phyloP scores from a whole-genome alignment of 345 rosid genomes.

The Erucastrum elatum region DNA sequence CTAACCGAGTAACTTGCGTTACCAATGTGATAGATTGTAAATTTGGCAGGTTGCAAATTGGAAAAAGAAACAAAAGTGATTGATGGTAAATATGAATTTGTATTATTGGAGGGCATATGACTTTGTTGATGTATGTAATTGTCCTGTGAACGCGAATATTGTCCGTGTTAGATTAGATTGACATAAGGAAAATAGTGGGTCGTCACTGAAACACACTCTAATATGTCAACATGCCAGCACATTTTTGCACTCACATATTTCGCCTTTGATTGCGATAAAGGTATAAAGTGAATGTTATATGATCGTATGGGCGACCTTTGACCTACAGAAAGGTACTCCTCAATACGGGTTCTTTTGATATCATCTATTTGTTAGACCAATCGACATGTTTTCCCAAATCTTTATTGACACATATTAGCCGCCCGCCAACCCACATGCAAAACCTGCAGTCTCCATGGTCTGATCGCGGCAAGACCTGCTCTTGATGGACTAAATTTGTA shows the following conservation, averaged over 20 bases:
- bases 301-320: background rate
- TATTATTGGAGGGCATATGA: conserved; percentile 8
- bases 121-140: conserved; percentile 8
- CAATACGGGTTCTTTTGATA: background rate
- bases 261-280: background rate
- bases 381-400: background rate
- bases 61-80: background rate
- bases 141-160: conserved; percentile 18
- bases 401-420: background rate
- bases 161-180: conserved; percentile 15
- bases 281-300: background rate
- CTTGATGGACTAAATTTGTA: background rate
- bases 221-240: conserved; percentile 18
- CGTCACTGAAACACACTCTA: background rate
- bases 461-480: background rate
- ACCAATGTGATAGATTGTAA: conserved; percentile 8
- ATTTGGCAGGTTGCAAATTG: conserved; percentile 5
- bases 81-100: conserved; percentile 8
- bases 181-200: background rate
- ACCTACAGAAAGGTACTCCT: background rate
- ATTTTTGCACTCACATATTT: background rate
- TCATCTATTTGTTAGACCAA: background rate
- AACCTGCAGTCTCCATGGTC: background rate
- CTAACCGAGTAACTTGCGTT: conserved; percentile 26
- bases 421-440: background rate